Conservation (phyloP, 2,329 filamentous ascomycete species). For the Fusarium tuaranense region DNA sequence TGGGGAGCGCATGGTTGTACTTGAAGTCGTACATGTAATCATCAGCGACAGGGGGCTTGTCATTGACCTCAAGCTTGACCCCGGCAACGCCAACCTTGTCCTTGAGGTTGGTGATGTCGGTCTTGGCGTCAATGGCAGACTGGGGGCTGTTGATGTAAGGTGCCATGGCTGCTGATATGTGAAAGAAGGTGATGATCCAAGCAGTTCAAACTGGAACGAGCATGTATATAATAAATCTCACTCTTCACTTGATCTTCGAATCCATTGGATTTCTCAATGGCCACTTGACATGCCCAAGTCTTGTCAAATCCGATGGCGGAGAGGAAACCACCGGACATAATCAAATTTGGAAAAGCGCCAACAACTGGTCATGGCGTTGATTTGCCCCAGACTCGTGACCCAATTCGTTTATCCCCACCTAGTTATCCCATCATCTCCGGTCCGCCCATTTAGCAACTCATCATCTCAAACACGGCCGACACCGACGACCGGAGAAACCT, state of each 20-base stretch:
- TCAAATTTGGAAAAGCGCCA: not conserved
- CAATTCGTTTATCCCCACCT: not conserved
- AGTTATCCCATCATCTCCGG: not conserved
- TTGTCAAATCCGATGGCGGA: conserved; percentile 5
- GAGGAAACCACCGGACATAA: conserved; percentile 3
- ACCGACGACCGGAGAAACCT: not conserved
- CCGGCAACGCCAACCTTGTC: not conserved
- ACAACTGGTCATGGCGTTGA: not conserved
- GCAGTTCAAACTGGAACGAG: not conserved
- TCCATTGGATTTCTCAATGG: not conserved
- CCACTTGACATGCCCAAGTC: not conserved
- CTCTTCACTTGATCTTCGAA: not conserved
- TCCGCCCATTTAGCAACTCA: not conserved
- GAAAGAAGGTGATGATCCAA: not conserved
- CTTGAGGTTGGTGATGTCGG: not conserved
- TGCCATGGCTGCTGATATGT: conserved; percentile 9
- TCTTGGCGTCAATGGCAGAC: not conserved
- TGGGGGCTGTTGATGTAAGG: conserved; percentile 12
- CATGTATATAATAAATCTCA: not conserved
- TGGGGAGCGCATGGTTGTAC: conserved; percentile 50
- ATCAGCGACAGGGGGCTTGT: conserved; percentile 46
- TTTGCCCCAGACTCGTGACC: not conserved
- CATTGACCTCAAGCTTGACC: conserved; percentile 7
- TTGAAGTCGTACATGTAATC: conserved; percentile 57
- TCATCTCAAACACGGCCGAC: not conserved